These are phyloP conservation scores for Micromonas pusilla DNA, from an alignment of 139 green algal species.

Conservation along the genomic window DNA sequence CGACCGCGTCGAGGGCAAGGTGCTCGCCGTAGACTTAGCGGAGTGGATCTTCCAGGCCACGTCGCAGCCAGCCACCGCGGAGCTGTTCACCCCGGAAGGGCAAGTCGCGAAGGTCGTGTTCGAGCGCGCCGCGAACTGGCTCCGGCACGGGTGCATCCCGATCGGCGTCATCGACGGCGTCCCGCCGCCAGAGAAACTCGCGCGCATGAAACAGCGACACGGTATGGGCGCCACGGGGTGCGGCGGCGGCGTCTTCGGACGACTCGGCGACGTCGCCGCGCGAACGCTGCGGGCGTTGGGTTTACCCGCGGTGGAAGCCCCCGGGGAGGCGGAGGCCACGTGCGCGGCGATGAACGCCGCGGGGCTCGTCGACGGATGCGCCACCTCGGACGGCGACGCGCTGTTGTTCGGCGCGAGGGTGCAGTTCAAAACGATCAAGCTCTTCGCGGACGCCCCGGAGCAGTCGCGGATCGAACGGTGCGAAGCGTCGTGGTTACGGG, in stretches of 20 bases:
- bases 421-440: conserved; percentile 36
- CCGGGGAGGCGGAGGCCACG: conserved; percentile 88
- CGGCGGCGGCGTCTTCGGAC: background rate
- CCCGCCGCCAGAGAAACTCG: background rate
- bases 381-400: conserved; percentile 94
- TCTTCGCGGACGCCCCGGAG: background rate
- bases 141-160: background rate
- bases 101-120: background rate
- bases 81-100: background rate
- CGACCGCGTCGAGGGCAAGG: background rate
- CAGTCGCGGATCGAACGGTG: background rate
- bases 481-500: background rate
- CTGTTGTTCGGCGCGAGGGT: conserved; percentile 84
- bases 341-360: conserved; percentile 70
- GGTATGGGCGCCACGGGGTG: no score
- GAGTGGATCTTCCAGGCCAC: background rate
- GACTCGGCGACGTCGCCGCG: background rate
- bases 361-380: conserved; percentile 74
- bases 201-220: no score
- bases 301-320: conserved; percentile 76
- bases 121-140: background rate
- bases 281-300: conserved; percentile 84
- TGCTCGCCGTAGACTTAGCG: background rate
- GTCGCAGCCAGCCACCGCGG: background rate
- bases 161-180: background rate